phyloP scores from a whole-genome alignment of 768 basidiomycete species.

The Amanita pseudoporphyria region DNA sequence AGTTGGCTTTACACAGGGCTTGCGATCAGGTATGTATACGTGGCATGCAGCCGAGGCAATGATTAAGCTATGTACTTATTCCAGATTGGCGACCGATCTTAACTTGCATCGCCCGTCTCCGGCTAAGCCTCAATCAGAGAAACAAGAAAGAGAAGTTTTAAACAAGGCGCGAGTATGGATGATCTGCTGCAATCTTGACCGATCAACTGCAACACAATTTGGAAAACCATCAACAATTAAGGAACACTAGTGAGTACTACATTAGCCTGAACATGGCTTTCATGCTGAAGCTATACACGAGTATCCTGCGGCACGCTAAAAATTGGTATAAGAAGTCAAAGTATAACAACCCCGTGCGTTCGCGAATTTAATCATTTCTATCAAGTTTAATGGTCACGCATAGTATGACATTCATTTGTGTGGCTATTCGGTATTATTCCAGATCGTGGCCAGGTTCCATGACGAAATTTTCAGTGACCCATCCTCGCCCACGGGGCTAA shows the following conservation, averaged over 20 bases:
- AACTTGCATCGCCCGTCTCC: conserved; percentile 67
- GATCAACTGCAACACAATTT: conserved; percentile 81
- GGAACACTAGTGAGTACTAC: conserved; percentile 60
- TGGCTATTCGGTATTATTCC: conserved; percentile 58
- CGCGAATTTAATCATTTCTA: not conserved
- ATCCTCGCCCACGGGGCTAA: conserved; percentile 54
- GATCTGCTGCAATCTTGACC: conserved; percentile 83
- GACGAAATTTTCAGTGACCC: conserved; percentile 71
- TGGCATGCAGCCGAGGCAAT: not conserved
- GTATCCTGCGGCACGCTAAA: conserved; percentile 58
- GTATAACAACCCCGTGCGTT: conserved; percentile 46
- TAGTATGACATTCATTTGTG: conserved; percentile 74
- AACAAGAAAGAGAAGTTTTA: conserved; percentile 71
- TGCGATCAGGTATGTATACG: conserved; percentile 51
- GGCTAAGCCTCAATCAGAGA: conserved; percentile 58
- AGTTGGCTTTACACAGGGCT: conserved; percentile 87
- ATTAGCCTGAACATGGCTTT: not conserved
- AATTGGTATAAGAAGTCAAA: conserved; percentile 70
- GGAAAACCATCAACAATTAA: conserved; percentile 86
- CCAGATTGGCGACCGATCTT: conserved; percentile 78
- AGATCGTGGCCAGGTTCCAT: conserved; percentile 66
- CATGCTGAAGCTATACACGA: conserved; percentile 13
- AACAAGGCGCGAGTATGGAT: conserved; percentile 87
- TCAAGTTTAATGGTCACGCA: conserved; percentile 13
- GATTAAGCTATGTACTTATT: conserved; percentile 3